Evolutionary conservation across 768 basidiomycete species (phyloP).

Genomic region (Boletus eberwhitei): DNA sequence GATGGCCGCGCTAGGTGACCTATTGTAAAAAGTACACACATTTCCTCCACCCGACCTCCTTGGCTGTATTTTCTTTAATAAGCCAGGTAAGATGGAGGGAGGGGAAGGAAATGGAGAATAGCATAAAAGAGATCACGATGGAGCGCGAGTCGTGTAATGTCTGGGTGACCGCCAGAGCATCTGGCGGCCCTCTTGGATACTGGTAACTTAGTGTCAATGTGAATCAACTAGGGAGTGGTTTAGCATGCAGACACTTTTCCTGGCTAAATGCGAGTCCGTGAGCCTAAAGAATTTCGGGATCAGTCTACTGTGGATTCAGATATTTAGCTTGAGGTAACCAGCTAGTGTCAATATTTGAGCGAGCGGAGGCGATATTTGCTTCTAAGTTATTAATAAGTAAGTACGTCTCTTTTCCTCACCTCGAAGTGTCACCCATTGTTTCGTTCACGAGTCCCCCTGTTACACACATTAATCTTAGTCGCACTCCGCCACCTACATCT

Average conservation of each 20-base stretch:
- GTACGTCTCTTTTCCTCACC: no score
- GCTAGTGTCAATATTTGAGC: no score
- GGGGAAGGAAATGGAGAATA: conserved; percentile 1
- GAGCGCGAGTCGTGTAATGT: not conserved
- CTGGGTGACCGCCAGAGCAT: not conserved
- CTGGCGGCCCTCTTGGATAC: not conserved
- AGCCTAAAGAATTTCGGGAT: not conserved
- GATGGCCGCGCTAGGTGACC: conserved; percentile 74
- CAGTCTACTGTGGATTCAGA: no score
- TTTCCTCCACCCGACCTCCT: not conserved
- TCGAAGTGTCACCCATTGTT: no score
- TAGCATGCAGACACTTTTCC: not conserved
- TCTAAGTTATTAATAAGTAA: no score
- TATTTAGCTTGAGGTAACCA: no score
- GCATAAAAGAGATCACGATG: not conserved
- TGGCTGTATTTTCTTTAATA: not conserved
- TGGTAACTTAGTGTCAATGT: not conserved
- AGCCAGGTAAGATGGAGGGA: conserved; percentile 9
- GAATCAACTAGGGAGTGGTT: not conserved
- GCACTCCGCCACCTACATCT: no score
- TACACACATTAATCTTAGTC: no score
- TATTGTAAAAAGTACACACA: conserved; percentile 47
- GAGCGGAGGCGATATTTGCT: no score
- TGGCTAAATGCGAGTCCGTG: not conserved
- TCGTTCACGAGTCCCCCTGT: no score